A percentile compares a stretch with the other conserved stretches of the same genome.
phyloP scores from a whole-genome alignment of 306 rosid species.

The Acacia confusa region DNA sequence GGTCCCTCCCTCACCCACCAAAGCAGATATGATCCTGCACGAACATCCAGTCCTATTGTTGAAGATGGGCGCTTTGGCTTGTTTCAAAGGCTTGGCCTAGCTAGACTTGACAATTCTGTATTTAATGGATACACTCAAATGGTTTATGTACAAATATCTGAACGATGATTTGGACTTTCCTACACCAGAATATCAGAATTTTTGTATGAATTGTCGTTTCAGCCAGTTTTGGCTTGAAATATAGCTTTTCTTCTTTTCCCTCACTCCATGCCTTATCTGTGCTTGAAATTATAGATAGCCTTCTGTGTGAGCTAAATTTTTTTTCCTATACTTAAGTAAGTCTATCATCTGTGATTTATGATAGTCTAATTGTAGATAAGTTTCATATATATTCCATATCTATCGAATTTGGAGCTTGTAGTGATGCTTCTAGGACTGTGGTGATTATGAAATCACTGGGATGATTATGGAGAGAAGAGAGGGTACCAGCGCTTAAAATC shows the following conservation, averaged over 20 bases:
- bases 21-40: slow-evolving; percentile 96
- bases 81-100: slow-evolving; percentile 78
- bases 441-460: background rate
- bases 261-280: background rate
- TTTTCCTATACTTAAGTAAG: slow-evolving; percentile 2
- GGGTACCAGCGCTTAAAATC: background rate
- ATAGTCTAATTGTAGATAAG: background rate
- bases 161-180: slow-evolving; percentile 48
- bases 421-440: background rate
- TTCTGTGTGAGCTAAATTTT: background rate
- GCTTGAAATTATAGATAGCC: slow-evolving; percentile 22
- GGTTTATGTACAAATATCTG: slow-evolving; percentile 90
- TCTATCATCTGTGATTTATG: background rate
- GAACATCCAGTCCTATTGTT: slow-evolving; percentile 70
- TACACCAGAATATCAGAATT: slow-evolving; percentile 34
- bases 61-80: slow-evolving; percentile 93
- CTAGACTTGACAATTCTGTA: slow-evolving; percentile 70
- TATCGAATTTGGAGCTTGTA: background rate
- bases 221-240: slow-evolving; percentile 43
- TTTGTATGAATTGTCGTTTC: slow-evolving; percentile 30
- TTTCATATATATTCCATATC: background rate
- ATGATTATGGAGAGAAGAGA: background rate
- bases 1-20: slow-evolving; percentile 99
- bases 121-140: slow-evolving; percentile 98
- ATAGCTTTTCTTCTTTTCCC: background rate